phyloP scores from a whole-genome alignment of 2,329 filamentous ascomycete species.

The Chrysoporthe puriensis region DNA sequence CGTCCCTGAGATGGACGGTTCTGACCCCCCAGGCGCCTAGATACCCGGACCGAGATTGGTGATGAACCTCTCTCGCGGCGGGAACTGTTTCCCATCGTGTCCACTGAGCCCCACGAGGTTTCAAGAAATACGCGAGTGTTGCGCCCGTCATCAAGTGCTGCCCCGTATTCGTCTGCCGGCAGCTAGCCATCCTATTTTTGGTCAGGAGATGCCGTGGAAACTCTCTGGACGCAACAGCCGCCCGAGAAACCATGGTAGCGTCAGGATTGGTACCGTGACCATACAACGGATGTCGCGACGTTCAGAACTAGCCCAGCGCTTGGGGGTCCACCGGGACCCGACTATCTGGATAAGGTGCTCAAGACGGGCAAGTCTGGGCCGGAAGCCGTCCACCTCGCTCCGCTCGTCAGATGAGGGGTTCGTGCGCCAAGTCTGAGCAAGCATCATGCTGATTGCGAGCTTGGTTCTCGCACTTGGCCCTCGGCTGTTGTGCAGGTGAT shows the following conservation, averaged over 20 bases:
- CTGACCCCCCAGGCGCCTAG: not conserved
- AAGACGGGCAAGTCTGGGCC: constrained; percentile 19
- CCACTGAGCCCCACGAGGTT: no score
- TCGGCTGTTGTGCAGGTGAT: not conserved
- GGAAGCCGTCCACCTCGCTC: not conserved
- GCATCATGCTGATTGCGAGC: not conserved
- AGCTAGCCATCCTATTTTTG: not conserved
- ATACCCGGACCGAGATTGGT: not conserved
- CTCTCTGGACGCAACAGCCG: not conserved
- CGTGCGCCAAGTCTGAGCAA: constrained; percentile 1
- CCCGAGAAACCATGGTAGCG: not conserved
- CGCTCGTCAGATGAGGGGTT: not conserved
- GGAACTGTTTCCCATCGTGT: no score
- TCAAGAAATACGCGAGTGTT: no score
- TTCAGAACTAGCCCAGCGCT: constrained; percentile 5
- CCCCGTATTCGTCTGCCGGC: not conserved
- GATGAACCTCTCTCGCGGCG: no score
- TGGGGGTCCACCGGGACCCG: constrained; percentile 19
- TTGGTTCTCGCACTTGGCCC: not conserved
- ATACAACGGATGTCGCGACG: not conserved
- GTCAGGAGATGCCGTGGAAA: not conserved
- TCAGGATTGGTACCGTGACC: constrained; percentile 10
- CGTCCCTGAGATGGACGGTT: not conserved
- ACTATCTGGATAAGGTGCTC: constrained; percentile 20
- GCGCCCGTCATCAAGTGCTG: no score